Percentiles rank a stretch among this genome's conserved stretches.
These are phyloP conservation scores for Plasmodium adleri DNA, from an alignment of 169 alveolate genomes.

Conservation along the genomic window DNA sequence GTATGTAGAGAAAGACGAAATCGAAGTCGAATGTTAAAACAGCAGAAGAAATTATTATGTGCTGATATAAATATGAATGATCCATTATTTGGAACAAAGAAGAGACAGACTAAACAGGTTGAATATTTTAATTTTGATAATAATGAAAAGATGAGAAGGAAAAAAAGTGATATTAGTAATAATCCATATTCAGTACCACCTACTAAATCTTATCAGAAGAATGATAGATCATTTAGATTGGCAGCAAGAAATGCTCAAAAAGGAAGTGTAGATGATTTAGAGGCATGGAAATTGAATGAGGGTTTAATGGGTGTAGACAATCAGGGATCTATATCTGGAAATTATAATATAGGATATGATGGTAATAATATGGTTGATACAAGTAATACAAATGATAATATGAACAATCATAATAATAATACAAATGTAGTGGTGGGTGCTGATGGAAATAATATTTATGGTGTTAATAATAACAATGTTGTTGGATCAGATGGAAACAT, in stretches of 20 bases:
- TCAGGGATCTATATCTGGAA: background rate
- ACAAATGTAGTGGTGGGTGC: background rate
- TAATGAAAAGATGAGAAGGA: slow-evolving; percentile 35
- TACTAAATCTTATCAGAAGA: slow-evolving; percentile 39
- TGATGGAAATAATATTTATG: background rate
- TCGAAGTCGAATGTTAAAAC: slow-evolving; percentile 60
- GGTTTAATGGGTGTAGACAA: background rate
- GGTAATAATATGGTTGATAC: background rate
- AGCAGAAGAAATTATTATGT: slow-evolving; percentile 33
- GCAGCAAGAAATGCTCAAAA: slow-evolving; percentile 76
- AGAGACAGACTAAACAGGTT: slow-evolving; percentile 70
- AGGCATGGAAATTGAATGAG: slow-evolving; percentile 7
- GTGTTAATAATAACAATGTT: background rate
- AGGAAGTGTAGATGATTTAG: slow-evolving; percentile 19
- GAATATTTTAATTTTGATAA: slow-evolving; percentile 45
- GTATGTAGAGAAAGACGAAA: slow-evolving; percentile 71
- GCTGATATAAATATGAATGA: slow-evolving; percentile 39
- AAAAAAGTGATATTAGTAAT: slow-evolving; percentile 28
- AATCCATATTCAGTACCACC: slow-evolving; percentile 62
- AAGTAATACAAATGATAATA: background rate
- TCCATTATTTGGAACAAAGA: slow-evolving; percentile 12
- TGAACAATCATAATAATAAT: background rate
- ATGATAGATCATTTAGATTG: slow-evolving; percentile 62
- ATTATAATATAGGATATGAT: background rate
- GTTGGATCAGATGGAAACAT: background rate